Conservation (phyloP, 441 rosid genomes). For the Adansonia rubrostipa region DNA sequence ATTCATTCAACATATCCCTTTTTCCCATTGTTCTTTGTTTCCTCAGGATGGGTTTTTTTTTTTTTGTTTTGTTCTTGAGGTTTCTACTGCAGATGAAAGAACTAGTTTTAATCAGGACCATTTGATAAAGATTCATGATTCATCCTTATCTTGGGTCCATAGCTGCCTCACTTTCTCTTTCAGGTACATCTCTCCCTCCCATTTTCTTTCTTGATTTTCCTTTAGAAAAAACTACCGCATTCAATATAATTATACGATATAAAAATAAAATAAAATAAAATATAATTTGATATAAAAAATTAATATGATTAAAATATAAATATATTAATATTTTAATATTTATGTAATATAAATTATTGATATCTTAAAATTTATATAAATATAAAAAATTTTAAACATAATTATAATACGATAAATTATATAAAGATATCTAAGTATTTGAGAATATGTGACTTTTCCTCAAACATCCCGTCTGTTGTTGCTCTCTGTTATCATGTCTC, state of each 20-base stretch:
- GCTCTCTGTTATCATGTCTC: conserved; percentile 12
- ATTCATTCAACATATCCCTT: background rate
- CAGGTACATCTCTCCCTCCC: conserved; percentile 28
- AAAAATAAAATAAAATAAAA: no score
- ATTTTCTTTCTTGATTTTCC: conserved; percentile 20
- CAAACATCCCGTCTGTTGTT: conserved; percentile 31
- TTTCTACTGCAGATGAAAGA: background rate
- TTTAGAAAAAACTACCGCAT: conserved; percentile 1
- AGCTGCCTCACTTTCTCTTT: conserved; percentile 37
- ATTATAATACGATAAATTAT: no score
- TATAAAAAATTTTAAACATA: no score
- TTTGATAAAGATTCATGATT: conserved; percentile 32
- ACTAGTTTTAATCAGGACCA: conserved; percentile 20
- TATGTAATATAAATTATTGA: no score
- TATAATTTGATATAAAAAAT: no score
- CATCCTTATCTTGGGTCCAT: conserved; percentile 27
- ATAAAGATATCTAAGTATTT: background rate
- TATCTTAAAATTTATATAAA: no score
- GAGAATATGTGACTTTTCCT: conserved; percentile 28
- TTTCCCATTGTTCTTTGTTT: background rate
- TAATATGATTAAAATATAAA: no score
- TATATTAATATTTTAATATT: no score
- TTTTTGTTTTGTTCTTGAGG: background rate
- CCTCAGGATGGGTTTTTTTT: background rate
- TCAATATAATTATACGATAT: no score